A percentile compares a stretch with the other conserved stretches of the same genome.
Conservation (phyloP, 2,329 filamentous ascomycete species). For the Scedosporium aurantiacum region DNA sequence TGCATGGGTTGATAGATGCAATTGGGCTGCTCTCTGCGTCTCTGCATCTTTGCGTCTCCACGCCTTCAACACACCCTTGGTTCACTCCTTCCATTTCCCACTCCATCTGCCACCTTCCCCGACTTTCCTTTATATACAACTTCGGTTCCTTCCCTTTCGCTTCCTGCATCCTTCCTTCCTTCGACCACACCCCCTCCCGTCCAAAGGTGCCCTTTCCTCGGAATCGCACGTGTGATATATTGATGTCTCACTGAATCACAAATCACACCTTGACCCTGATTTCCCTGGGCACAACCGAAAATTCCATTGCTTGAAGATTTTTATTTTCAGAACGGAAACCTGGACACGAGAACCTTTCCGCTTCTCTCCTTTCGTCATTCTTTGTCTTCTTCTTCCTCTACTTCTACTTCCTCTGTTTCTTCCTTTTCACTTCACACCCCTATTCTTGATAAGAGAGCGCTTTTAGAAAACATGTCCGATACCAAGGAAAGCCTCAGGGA, state of each 20-base stretch:
- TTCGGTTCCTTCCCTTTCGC: constrained; percentile 1
- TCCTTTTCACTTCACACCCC: constrained; percentile 11
- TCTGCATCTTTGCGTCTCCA: not conserved
- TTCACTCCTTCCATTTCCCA: not conserved
- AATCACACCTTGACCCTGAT: not conserved
- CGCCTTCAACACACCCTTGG: not conserved
- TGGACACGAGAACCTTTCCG: not conserved
- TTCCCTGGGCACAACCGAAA: not conserved
- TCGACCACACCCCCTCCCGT: not conserved
- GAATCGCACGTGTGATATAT: not conserved
- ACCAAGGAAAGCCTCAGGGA: constrained; percentile 3
- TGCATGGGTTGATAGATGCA: not conserved
- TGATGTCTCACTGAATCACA: not conserved
- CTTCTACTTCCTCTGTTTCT: not conserved
- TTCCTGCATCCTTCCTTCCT: constrained; percentile 4
- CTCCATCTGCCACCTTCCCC: not conserved
- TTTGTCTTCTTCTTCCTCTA: not conserved
- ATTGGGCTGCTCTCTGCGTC: no score
- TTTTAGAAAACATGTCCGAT: not conserved
- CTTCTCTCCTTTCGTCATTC: not conserved
- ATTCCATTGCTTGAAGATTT: not conserved
- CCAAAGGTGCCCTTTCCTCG: not conserved
- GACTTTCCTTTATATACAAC: not conserved
- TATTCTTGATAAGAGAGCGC: constrained; percentile 13
- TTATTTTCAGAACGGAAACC: not conserved